phyloP scores from a whole-genome alignment of 257 asterid genomes.

The Rauvolfia tetraphylla region DNA sequence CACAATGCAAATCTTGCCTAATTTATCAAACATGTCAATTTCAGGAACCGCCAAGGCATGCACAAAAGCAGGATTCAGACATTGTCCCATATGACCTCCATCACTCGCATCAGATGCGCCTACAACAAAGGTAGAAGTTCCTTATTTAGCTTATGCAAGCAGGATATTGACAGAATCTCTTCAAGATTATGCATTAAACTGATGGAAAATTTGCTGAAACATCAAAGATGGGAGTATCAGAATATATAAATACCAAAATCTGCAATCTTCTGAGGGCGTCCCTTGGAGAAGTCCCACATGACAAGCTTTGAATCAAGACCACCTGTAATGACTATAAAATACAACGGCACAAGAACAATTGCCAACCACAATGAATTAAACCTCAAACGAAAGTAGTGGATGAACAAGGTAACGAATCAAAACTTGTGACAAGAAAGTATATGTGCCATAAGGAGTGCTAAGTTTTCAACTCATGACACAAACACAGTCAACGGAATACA shows the following conservation, averaged over 20 bases:
- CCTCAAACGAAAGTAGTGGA: background rate
- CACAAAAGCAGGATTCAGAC: slow-evolving; percentile 81
- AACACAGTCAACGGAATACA: background rate
- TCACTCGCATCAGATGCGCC: slow-evolving; percentile 40
- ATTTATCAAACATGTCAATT: slow-evolving; percentile 58
- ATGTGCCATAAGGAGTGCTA: background rate
- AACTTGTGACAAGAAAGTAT: background rate
- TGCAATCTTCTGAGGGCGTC: slow-evolving; percentile 62
- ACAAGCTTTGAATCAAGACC: slow-evolving; percentile 93
- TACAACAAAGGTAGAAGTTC: slow-evolving; percentile 16
- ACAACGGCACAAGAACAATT: slow-evolving; percentile 9
- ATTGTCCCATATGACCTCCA: slow-evolving; percentile 56
- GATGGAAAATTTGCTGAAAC: background rate
- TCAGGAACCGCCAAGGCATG: slow-evolving; percentile 83
- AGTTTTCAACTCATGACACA: background rate
- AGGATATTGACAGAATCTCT: background rate
- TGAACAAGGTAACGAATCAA: background rate
- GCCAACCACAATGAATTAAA: background rate
- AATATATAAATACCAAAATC: slow-evolving; percentile 62
- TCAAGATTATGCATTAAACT: background rate
- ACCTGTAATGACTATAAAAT: slow-evolving; percentile 72
- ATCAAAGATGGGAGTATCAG: slow-evolving; percentile 2
- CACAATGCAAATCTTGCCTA: slow-evolving; percentile 79
- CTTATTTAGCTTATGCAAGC: background rate
- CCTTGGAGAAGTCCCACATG: slow-evolving; percentile 93